A percentile compares a stretch with the other conserved stretches of the same genome.
phyloP scores from a whole-genome alignment of 139 green algal genomes.

The Chlorella sorokiniana region DNA sequence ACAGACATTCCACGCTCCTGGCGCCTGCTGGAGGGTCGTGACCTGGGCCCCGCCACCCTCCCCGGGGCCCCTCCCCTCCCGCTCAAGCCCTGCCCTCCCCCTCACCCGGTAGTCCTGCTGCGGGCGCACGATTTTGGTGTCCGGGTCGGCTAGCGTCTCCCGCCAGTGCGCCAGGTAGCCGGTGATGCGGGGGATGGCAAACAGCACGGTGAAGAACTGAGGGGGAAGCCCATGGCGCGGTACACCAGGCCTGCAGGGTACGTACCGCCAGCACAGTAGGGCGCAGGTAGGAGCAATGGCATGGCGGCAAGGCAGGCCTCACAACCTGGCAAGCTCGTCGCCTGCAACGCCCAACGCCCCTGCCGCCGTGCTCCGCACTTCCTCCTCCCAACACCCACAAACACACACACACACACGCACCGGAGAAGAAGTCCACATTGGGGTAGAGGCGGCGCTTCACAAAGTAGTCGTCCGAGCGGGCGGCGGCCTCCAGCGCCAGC shows the following conservation, averaged over 20 bases:
- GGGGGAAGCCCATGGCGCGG: constrained; percentile 95
- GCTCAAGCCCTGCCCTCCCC: background rate
- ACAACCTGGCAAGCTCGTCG: background rate
- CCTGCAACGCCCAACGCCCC: background rate
- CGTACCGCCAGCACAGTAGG: background rate
- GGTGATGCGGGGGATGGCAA: constrained; percentile 91
- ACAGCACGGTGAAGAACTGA: constrained; percentile 99
- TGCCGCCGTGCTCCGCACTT: background rate
- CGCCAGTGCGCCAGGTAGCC: constrained; percentile 98
- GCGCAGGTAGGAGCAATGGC: background rate
- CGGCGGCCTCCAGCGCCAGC: constrained; percentile 82
- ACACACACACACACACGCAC: constrained; percentile 17
- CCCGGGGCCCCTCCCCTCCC: background rate
- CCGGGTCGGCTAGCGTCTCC: constrained; percentile 92
- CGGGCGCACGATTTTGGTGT: constrained; percentile 96
- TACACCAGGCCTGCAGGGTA: constrained; percentile 74
- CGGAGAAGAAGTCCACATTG: constrained; percentile 99
- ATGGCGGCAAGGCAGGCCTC: background rate
- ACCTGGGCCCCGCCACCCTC: background rate
- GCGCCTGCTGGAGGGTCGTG: background rate
- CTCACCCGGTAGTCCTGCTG: constrained; percentile 93
- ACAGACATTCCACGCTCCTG: background rate
- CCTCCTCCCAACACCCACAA: background rate
- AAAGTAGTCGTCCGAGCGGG: constrained; percentile 82
- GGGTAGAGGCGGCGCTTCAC: constrained; percentile 96